Evolutionary conservation across 208 protist species (phyloP).

Genomic region (Naegleria lovaniensis): DNA sequence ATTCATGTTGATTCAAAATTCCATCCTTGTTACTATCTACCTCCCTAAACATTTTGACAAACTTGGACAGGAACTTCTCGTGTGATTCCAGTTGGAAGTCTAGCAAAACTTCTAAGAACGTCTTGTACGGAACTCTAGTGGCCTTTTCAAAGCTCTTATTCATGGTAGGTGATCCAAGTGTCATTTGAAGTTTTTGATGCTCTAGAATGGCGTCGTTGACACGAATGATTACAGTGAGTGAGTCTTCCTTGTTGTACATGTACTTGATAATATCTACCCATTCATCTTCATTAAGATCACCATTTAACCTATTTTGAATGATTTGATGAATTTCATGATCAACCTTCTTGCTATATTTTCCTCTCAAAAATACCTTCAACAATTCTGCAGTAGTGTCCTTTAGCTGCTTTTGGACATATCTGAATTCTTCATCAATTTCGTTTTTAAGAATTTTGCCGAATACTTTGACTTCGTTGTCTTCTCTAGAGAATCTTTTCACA

Average conservation of each 20-base stretch:
- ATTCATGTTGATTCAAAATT: constrained; percentile 64
- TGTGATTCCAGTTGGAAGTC: constrained; percentile 79
- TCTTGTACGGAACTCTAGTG: constrained; percentile 50
- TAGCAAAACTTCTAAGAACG: constrained; percentile 65
- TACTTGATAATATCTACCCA: constrained; percentile 71
- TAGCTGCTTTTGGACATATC: constrained; percentile 70
- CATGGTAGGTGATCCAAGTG: not conserved
- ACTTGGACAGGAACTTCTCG: constrained; percentile 66
- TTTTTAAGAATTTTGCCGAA: constrained; percentile 80
- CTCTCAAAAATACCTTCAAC: constrained; percentile 59
- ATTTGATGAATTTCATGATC: constrained; percentile 48
- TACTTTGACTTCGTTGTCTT: constrained; percentile 72
- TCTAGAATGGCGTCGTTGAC: constrained; percentile 51
- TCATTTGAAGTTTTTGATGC: not conserved
- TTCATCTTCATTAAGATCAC: constrained; percentile 58
- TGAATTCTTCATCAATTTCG: constrained; percentile 81
- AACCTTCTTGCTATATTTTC: constrained; percentile 39
- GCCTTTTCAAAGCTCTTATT: not conserved
- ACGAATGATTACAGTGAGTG: constrained; percentile 53
- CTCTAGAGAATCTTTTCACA: not conserved
- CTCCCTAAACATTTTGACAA: constrained; percentile 60
- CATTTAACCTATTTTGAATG: constrained; percentile 53
- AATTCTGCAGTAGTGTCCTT: constrained; percentile 71
- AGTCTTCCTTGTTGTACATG: constrained; percentile 73
- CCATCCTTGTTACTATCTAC: constrained; percentile 60